Conservation (phyloP, 352 stramenopile species). For the Phytopythium aichiense region DNA sequence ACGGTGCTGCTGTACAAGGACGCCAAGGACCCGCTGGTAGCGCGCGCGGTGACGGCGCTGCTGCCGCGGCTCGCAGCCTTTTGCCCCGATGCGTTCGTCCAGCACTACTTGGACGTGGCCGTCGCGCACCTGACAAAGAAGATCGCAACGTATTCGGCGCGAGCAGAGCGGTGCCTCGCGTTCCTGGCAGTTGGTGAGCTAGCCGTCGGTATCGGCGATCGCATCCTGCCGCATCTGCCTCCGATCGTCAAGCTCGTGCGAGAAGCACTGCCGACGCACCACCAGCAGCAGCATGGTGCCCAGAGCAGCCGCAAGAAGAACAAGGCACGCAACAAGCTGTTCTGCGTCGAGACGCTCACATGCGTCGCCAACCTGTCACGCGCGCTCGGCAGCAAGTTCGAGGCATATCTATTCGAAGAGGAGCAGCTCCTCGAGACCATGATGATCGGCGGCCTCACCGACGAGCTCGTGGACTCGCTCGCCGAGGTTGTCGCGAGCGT, state of each 20-base stretch:
- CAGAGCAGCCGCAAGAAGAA: conserved; percentile 23
- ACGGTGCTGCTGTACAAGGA: conserved; percentile 93
- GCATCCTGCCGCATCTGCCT: conserved; percentile 78
- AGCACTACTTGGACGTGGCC: conserved; percentile 88
- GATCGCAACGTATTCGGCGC: conserved; percentile 52
- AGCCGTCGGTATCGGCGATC: conserved; percentile 86
- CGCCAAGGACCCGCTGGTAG: conserved; percentile 85
- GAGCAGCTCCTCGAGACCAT: conserved; percentile 77
- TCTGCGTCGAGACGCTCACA: conserved; percentile 79
- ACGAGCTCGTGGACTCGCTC: conserved; percentile 93
- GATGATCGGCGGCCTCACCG: conserved; percentile 89
- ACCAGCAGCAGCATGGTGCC: conserved; percentile 12
- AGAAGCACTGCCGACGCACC: conserved; percentile 55
- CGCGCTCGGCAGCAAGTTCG: conserved; percentile 54
- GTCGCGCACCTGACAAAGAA: conserved; percentile 84
- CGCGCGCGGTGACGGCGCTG: conserved; percentile 73
- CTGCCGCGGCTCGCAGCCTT: conserved; percentile 93
- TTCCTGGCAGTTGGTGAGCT: conserved; percentile 93
- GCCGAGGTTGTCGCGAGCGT: conserved; percentile 88
- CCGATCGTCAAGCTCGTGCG: conserved; percentile 81
- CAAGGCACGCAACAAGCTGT: conserved; percentile 68
- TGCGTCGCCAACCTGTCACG: conserved; percentile 77
- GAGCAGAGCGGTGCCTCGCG: conserved; percentile 72
- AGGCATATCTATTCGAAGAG: conserved; percentile 58
- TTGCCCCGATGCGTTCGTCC: conserved; percentile 91